Evolutionary conservation across 2,329 filamentous ascomycete species (phyloP), one percentile per base, ranked within the genome.

Genomic region (Rutstroemia sp.): DNA sequence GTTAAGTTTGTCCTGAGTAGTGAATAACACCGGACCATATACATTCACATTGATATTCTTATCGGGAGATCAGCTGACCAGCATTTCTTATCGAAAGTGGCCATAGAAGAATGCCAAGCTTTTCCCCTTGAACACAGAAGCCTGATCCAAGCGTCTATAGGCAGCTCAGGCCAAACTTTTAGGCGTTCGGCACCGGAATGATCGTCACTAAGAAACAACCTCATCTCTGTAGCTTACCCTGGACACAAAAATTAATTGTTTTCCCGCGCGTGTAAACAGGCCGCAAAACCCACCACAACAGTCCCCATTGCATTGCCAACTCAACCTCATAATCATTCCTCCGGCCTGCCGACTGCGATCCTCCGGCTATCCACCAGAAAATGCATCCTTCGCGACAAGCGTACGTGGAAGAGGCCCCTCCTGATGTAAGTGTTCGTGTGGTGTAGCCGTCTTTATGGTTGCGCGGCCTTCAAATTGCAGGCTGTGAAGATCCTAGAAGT

Each of bases 381-480:
- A 84, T 95, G 76, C 92, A 96, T 77, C 92, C 92, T 58, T 85
- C 92, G 71, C 83, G 94, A 63, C 87, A 92, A 73, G 92, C 92
- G 44, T 96, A 95, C 73, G 91, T 97, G 62, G 92, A 97, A 78
- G 92, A 96, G 69, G 85, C 77, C 45, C 78, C 82, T 69, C 78
- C 82, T 69, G 80, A 86, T 77, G 86, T 88, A 79, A 77, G 81
- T 67, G 12, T 10, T 56, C 21, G 23, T 16, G 12, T 45, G 7
- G n/a, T n/a, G 12, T 45, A 19, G 39, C 5, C 1, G 39, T 41
- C 18, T 30, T 7, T 10, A 30, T 30, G 27, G 27, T 30, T 30
- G 27, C 27, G 27, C 27, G 9, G 27, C 27, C 27, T 10, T 2
- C 27, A 2, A 30, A 30, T 8, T 30, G 27, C 27, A 30, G 1